Base-by-base conservation (phyloP, 495 filamentous ascomycete genomes). In the Zalerion maritima region DNA sequence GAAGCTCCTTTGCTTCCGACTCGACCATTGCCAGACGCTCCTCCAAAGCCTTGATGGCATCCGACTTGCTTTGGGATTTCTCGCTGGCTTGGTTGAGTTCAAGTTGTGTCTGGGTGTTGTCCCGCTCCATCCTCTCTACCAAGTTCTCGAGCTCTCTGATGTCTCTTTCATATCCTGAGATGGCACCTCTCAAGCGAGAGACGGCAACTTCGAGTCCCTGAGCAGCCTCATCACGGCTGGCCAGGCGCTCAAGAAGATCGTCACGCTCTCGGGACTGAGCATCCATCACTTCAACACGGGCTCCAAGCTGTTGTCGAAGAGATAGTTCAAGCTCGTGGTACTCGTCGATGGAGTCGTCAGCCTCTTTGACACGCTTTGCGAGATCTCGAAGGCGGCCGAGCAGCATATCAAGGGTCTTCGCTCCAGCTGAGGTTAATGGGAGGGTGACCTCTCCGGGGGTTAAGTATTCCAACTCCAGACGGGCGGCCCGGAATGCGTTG, bases 391-490 rank as follows among this genome's bases (percentile, higher is more conserved):
- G 50, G 1, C 56, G 50, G 3, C 32, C 38, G 1, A 68, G 49
- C 0, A 67, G 31, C 6, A 62, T 42, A 27, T 60, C 52, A 2
- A 71, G 48, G 0, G 69, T 45, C 24, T 59, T 52, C 41, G 59
- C 35, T 46, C 70, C 37, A 32, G 54, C 62, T 26, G 31, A 62
- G 19, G 32, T 56, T 29, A 55, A 59, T 19, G 36, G 70, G 11
- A 43, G 58, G 50, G 48, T 31, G 9, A 55, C 34, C 41, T 82
- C 78, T 3, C 75, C 77, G 0, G 78, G 78, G 0, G 72, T 58
- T 2, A 75, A 51, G 39, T 71, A 68, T 37, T 82, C 78, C 4
- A 82, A 58, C 15, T 75, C 65, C 1, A 82, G 55, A 3, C 76
- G 67, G 3, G 77, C 75, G n/a, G 62, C 39, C n/a, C 75, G 69